Percentiles rank a stretch among this genome's conserved stretches.
Conservation (phyloP, 2,329 filamentous ascomycete genomes). For the Aspergillus niger region DNA sequence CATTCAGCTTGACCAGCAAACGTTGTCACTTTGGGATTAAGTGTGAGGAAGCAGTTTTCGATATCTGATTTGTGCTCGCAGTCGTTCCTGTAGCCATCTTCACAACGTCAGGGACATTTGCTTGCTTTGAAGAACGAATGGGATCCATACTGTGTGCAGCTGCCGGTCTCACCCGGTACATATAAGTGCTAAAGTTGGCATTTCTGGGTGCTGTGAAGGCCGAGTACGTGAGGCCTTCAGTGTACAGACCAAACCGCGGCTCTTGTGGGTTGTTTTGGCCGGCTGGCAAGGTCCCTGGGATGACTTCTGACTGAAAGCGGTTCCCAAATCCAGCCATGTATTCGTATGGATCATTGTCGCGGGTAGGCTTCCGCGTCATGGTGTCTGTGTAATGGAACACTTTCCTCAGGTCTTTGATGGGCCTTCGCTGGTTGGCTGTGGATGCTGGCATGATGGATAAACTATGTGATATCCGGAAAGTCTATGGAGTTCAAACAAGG, state of each 20-base stretch:
- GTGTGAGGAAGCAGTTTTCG: constrained; percentile 32
- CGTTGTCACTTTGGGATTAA: constrained; percentile 56
- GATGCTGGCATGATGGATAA: constrained; percentile 27
- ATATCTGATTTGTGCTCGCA: constrained; percentile 40
- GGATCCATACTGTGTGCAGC: constrained; percentile 28
- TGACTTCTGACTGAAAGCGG: constrained; percentile 35
- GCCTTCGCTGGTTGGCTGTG: constrained; percentile 23
- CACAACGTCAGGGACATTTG: neutral
- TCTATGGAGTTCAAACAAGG: too few species aligned
- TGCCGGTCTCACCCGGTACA: constrained; percentile 31
- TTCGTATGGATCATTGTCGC: constrained; percentile 34
- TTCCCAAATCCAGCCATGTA: constrained; percentile 35
- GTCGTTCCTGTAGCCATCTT: constrained; percentile 41
- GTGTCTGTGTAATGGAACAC: constrained; percentile 36
- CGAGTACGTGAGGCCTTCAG: constrained; percentile 33
- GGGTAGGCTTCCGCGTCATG: constrained; percentile 30
- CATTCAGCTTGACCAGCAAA: constrained; percentile 56
- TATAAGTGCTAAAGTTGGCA: constrained; percentile 32
- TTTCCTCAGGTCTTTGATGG: constrained; percentile 30
- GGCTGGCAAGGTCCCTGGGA: constrained; percentile 33
- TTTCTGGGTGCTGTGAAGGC: constrained; percentile 30
- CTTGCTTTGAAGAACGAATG: neutral
- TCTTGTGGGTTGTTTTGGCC: constrained; percentile 39
- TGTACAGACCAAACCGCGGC: constrained; percentile 33
- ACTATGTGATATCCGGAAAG: neutral